Evolutionary conservation across 2,329 filamentous ascomycete genomes (phyloP), one percentile per base, ranked within the genome.

Genomic region (Periconia macrospinosa): DNA sequence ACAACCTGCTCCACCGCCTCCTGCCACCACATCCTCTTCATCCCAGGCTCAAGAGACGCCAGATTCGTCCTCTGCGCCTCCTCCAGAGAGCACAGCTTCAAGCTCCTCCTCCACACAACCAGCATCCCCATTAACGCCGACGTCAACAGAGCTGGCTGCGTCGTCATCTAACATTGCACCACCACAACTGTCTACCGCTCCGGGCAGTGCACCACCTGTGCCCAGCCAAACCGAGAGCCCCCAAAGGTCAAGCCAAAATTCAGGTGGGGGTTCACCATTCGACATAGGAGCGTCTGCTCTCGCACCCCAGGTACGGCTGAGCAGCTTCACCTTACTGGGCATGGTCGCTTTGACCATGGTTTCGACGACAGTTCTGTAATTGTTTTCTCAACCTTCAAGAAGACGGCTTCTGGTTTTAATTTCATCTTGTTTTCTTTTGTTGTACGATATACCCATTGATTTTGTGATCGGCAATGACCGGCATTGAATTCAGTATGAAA

Each of bases 231-330:
- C 60, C n/a, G 53, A 63, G 8, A 70, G 61, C 33, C 59, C 61
- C 15, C 69, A 75, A 52, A 67, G 70, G 17, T 68, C 67, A 10
- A 73, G 68, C 47, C 57, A 67, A 18, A 67, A 71, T 23, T 75
- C 71, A 13, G 76, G 76, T 18, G 76, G 76, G 15, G 78, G 78
- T n/a, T 77, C 74, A 49, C 78, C 77, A 6, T 79, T 80, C 54
- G 76, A 78, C 55, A 63, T 73, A 13, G 56, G 60, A 9, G 64
- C 67, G 1, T 57, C 57, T 0, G 61, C 63, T 30, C 54, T 61
- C 2, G 61, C 66, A 23, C 51, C 57, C 30, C 67, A 54, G 10
- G 14, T 56, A 8, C 54, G 44, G 6, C 33, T 46, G 9, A 17
- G 54, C 6, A 51, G 50, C 5, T 8, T 50, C 10, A 46, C 52